Evolutionary conservation across 192 early-diverging fungal genomes (phyloP).

Genomic region (Coemansia sp.): DNA sequence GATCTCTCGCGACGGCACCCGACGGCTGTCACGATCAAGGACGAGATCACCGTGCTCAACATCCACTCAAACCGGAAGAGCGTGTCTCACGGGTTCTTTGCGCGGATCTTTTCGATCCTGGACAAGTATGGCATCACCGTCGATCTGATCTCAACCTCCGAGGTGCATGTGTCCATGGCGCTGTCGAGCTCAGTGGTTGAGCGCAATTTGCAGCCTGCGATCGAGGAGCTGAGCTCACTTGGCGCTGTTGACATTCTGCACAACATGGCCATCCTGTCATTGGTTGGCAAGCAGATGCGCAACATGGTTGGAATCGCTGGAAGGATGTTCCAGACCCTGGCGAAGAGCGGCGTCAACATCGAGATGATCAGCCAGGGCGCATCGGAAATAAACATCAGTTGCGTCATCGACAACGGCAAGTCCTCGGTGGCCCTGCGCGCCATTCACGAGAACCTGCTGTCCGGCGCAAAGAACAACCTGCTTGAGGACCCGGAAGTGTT

Average conservation of each 20-base stretch:
- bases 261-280: constrained; percentile 93
- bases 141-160: constrained; percentile 90
- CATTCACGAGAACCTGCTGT: constrained; percentile 17
- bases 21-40: constrained; percentile 99
- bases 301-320: constrained; percentile 96
- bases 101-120: constrained; percentile 88
- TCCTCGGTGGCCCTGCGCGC: constrained; percentile 59
- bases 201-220: constrained; percentile 73
- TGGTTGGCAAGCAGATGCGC: constrained; percentile 95
- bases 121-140: constrained; percentile 91
- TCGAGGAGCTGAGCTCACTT: constrained; percentile 74
- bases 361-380: constrained; percentile 99
- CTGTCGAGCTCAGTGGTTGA: constrained; percentile 62
- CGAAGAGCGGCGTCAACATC: constrained; percentile 88
- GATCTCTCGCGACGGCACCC: constrained; percentile 79
- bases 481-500: constrained; percentile 46
- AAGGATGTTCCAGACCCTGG: constrained; percentile 90
- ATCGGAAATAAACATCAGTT: constrained; percentile 98
- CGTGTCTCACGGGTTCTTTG: constrained; percentile 96
- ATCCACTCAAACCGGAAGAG: constrained; percentile 96
- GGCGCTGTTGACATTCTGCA: constrained; percentile 83
- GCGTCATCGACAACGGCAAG: constrained; percentile 81
- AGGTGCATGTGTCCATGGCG: constrained; percentile 93
- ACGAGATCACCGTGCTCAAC: constrained; percentile 93
- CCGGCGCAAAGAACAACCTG: constrained; percentile 41